These are phyloP conservation scores for Colletotrichum lentis DNA, from an alignment of 2,329 filamentous ascomycete species.

Conservation along the genomic window DNA sequence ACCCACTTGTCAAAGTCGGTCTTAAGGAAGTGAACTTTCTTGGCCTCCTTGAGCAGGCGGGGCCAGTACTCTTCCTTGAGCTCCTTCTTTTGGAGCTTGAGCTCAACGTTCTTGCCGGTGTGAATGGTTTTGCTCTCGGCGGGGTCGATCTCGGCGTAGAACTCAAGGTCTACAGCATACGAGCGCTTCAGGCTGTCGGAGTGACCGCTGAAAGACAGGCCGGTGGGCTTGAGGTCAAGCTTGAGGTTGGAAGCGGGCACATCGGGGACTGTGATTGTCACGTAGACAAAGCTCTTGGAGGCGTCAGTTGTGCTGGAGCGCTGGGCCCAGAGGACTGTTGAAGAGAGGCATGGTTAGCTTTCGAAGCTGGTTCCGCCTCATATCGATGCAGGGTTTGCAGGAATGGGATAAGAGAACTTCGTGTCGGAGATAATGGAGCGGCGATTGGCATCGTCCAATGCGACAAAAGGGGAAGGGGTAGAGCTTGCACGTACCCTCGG, in stretches of 20 bases:
- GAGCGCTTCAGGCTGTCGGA: constrained; percentile 85
- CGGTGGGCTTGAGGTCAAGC: constrained; percentile 81
- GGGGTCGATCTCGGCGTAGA: constrained; percentile 90
- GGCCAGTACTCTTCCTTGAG: constrained; percentile 95
- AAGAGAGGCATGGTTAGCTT: constrained; percentile 18
- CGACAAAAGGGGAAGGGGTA: not conserved
- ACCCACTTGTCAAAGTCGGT: constrained; percentile 99
- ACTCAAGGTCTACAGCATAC: constrained; percentile 85
- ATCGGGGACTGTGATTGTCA: constrained; percentile 90
- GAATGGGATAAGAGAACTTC: not conserved
- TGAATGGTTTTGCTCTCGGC: constrained; percentile 86
- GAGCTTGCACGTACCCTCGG: constrained; percentile 50
- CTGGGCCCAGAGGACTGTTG: constrained; percentile 93
- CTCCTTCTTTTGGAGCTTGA: constrained; percentile 97
- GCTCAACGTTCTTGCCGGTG: constrained; percentile 85
- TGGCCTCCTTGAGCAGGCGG: constrained; percentile 85
- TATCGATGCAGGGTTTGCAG: not conserved
- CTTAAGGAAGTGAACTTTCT: constrained; percentile 95
- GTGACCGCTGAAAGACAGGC: constrained; percentile 82
- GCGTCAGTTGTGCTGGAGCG: constrained; percentile 83
- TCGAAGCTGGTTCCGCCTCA: not conserved
- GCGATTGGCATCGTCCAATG: constrained; percentile 7
- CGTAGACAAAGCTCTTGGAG: constrained; percentile 92
- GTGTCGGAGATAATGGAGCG: not conserved
- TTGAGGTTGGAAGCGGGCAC: constrained; percentile 78